Conservation (phyloP, 768 basidiomycete genomes). For the Trametes maxima region DNA sequence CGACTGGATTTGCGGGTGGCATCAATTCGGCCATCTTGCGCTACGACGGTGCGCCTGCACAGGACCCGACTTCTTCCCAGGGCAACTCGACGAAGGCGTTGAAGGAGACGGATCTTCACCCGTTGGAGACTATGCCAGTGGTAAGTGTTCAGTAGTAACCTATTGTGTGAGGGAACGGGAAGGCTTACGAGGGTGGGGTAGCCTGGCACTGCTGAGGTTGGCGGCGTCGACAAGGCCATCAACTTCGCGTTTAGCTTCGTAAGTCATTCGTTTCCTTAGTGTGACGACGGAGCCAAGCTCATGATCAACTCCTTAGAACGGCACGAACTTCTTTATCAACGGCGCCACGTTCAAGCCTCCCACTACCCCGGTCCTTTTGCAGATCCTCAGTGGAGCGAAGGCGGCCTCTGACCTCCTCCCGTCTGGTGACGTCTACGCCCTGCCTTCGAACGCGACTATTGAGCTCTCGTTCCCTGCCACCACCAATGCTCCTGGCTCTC, state of each 20-base stretch:
- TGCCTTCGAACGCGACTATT: conserved; percentile 51
- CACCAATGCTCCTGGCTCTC: conserved; percentile 40
- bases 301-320: conserved; percentile 28
- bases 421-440: conserved; percentile 44
- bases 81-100: conserved; percentile 13
- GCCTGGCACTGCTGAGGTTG: conserved; percentile 25
- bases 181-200: background rate
- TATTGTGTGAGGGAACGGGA: background rate
- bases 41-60: conserved; percentile 40
- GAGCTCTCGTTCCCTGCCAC: conserved; percentile 51
- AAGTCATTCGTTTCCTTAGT: conserved; percentile 12
- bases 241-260: conserved; percentile 25
- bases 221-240: conserved; percentile 26
- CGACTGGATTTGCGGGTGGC: conserved; percentile 22
- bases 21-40: conserved; percentile 48
- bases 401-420: conserved; percentile 53
- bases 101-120: conserved; percentile 18
- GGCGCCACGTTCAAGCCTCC: conserved; percentile 42
- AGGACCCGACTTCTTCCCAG: conserved; percentile 37
- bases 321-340: conserved; percentile 39
- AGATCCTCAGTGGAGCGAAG: conserved; percentile 58
- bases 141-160: background rate
- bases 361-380: conserved; percentile 54
- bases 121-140: conserved; percentile 30
- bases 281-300: background rate